These are phyloP conservation scores for Coniella lustricola DNA, from an alignment of 2,329 filamentous ascomycete genomes.

Conservation along the genomic window DNA sequence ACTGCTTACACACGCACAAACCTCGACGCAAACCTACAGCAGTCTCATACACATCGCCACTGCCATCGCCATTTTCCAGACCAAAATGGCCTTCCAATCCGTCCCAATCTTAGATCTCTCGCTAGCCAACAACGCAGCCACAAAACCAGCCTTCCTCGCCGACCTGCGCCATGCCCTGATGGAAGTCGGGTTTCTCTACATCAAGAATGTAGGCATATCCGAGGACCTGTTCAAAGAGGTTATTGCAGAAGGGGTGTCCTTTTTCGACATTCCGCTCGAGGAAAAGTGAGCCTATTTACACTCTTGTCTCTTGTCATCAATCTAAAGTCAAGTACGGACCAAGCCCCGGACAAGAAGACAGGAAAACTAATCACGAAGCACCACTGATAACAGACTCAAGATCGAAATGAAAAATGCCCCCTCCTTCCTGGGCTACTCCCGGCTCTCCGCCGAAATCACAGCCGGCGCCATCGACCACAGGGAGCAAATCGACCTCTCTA, in stretches of 20 bases:
- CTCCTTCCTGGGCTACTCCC: slow-evolving; percentile 65
- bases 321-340: not conserved
- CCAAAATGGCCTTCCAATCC: slow-evolving; percentile 68
- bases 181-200: slow-evolving; percentile 82
- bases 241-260: slow-evolving; percentile 59
- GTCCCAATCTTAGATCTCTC: slow-evolving; percentile 75
- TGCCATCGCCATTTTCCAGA: too few relatives aligned
- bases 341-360: too few relatives aligned
- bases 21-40: too few relatives aligned
- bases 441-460: slow-evolving; percentile 62
- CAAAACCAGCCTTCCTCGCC: slow-evolving; percentile 65
- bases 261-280: slow-evolving; percentile 69
- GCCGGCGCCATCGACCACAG: slow-evolving; percentile 70
- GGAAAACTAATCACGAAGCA: too few relatives aligned
- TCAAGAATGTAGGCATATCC: slow-evolving; percentile 70
- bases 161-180: slow-evolving; percentile 69
- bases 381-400: slow-evolving; percentile 52
- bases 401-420: slow-evolving; percentile 69
- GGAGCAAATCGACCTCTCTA: slow-evolving; percentile 82
- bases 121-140: slow-evolving; percentile 51
- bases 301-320: not conserved
- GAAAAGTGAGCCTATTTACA: slow-evolving; percentile 50
- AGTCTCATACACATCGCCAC: too few relatives aligned
- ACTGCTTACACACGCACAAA: too few relatives aligned
- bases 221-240: slow-evolving; percentile 59